phyloP scores from a whole-genome alignment of 31 red algal species.

The Endocladia muricata region DNA sequence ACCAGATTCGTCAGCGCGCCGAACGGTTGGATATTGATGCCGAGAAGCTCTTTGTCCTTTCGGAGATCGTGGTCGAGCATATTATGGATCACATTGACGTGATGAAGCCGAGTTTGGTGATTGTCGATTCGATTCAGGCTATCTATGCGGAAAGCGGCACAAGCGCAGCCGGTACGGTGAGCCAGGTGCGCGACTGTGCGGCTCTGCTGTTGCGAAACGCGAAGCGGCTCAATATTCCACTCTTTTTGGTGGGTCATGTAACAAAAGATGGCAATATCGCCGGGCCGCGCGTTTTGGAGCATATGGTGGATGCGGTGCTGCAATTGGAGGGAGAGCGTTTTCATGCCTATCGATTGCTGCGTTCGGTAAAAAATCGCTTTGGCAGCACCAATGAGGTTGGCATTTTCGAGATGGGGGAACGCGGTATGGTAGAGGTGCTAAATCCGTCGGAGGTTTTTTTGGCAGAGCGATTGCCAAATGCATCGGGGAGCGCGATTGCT shows the following conservation, averaged over 20 bases:
- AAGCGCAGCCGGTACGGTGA: slow-evolving; percentile 24
- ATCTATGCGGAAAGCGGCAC: slow-evolving; percentile 6
- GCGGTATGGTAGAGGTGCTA: slow-evolving; percentile 30
- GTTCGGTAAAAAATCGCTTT: slow-evolving; percentile 60
- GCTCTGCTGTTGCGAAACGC: slow-evolving; percentile 25
- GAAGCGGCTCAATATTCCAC: slow-evolving; percentile 15
- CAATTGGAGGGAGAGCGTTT: slow-evolving; percentile 40
- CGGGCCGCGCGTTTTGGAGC: slow-evolving; percentile 54
- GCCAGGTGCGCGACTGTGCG: slow-evolving; percentile 39
- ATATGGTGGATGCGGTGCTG: slow-evolving; percentile 53
- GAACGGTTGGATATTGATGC: slow-evolving; percentile 20
- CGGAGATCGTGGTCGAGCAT: slow-evolving; percentile 2
- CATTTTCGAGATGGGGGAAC: slow-evolving; percentile 45
- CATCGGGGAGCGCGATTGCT: slow-evolving; percentile 23
- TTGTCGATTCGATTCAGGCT: slow-evolving; percentile 58
- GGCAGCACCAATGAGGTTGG: slow-evolving; percentile 39
- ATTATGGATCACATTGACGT: not conserved
- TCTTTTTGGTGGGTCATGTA: slow-evolving; percentile 31
- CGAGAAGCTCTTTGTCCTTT: slow-evolving; percentile 1
- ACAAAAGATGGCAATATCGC: slow-evolving; percentile 50
- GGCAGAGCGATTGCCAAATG: not conserved
- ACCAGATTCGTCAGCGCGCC: slow-evolving; percentile 21
- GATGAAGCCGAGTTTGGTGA: slow-evolving; percentile 6
- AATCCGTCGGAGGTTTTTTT: slow-evolving; percentile 56
- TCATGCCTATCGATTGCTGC: slow-evolving; percentile 33